Evolutionary conservation across 179 eudicot species (phyloP).

Genomic region (Corrigiola litoralis): DNA sequence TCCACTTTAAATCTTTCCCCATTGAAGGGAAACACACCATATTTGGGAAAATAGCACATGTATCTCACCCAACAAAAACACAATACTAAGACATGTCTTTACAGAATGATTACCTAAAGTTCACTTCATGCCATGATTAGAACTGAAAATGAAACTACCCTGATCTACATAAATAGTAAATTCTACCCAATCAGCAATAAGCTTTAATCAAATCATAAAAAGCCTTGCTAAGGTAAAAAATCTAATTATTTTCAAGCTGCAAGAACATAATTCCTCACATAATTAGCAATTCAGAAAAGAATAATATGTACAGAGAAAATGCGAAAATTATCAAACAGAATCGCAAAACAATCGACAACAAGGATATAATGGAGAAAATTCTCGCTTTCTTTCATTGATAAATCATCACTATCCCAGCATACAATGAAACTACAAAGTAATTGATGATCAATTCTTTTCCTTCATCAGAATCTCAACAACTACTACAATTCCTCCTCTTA

Average conservation of each 20-base stretch:
- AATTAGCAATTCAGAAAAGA: too few species aligned
- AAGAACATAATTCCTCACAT: too few species aligned
- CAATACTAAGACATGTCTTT: not conserved
- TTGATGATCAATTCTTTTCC: not conserved
- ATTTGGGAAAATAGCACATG: not conserved
- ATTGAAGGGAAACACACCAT: not conserved
- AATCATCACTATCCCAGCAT: constrained; percentile 6
- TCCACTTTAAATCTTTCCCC: not conserved
- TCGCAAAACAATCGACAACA: not conserved
- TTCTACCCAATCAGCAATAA: not conserved
- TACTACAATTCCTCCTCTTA: not conserved
- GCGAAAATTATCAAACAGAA: not conserved
- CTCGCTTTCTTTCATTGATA: not conserved
- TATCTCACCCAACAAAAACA: not conserved
- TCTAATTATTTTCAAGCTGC: too few species aligned
- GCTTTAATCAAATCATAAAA: not conserved
- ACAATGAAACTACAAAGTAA: not conserved
- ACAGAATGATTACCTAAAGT: not conserved
- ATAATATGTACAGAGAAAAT: not conserved
- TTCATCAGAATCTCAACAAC: constrained; percentile 11
- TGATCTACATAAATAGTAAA: not conserved
- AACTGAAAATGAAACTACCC: not conserved
- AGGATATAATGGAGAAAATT: not conserved
- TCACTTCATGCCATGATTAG: constrained; percentile 1
- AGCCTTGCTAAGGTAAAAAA: too few species aligned